Percentiles rank a stretch among this genome's conserved stretches.
phyloP scores from a whole-genome alignment of 192 early-diverging fungal genomes.

The Coemansia sp. region DNA sequence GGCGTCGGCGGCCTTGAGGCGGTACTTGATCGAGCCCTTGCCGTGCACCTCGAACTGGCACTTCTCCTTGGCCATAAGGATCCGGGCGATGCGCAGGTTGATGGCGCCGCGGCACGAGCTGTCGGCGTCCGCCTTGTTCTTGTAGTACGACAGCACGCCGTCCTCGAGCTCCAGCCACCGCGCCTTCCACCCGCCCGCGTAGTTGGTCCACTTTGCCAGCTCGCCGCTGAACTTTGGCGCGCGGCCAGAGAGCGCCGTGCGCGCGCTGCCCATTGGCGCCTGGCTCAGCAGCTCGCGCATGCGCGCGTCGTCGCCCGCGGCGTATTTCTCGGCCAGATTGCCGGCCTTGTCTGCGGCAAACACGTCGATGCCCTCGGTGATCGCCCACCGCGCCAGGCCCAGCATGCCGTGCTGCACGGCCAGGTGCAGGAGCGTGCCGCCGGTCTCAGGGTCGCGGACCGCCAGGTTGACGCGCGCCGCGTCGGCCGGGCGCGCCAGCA shows the following conservation, averaged over 20 bases:
- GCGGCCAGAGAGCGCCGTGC: slow-evolving; percentile 58
- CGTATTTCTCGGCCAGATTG: slow-evolving; percentile 51
- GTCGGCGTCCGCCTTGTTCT: slow-evolving; percentile 75
- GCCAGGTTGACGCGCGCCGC: slow-evolving; percentile 69
- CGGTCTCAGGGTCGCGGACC: slow-evolving; percentile 63
- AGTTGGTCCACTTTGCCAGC: slow-evolving; percentile 89
- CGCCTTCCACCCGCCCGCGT: slow-evolving; percentile 76
- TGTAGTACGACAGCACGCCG: slow-evolving; percentile 83
- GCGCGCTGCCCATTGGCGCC: slow-evolving; percentile 57
- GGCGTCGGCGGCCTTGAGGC: slow-evolving; percentile 66
- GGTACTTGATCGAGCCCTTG: slow-evolving; percentile 75
- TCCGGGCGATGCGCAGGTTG: slow-evolving; percentile 70
- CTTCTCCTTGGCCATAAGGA: slow-evolving; percentile 69
- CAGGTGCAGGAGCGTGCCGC: slow-evolving; percentile 71
- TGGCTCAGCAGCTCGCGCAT: slow-evolving; percentile 60
- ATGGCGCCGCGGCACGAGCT: slow-evolving; percentile 81
- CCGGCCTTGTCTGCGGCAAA: slow-evolving; percentile 69
- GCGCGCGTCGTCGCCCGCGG: slow-evolving; percentile 38
- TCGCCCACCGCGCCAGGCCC: slow-evolving; percentile 70
- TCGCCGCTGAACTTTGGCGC: slow-evolving; percentile 59
- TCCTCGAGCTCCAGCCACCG: slow-evolving; percentile 83
- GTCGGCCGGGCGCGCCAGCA: slow-evolving; percentile 60
- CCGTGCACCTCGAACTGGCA: slow-evolving; percentile 78
- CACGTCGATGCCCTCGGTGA: slow-evolving; percentile 77
- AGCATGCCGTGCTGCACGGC: slow-evolving; percentile 65